A percentile compares a stretch with the other conserved stretches of the same genome.
Evolutionary conservation across 202 grass and related monocot species (phyloP).

Genomic region (Dendrocalamus latiflorus): DNA sequence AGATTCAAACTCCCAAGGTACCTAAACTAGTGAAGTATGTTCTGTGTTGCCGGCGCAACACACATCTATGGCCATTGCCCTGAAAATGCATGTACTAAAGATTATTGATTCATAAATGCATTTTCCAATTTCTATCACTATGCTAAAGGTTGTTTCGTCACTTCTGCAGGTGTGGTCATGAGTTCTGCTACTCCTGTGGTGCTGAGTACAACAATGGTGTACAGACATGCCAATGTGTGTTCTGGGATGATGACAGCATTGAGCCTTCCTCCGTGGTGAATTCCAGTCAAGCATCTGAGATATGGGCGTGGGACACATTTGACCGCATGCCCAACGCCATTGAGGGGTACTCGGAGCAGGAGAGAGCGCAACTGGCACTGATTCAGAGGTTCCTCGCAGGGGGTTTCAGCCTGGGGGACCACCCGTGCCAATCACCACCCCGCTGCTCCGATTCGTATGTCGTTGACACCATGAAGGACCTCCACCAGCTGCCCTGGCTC

Average conservation of each 20-base stretch:
- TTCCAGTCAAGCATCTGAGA: conserved; percentile 58
- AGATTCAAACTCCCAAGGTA: neutral
- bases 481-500: conserved; percentile 97
- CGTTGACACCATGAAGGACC: conserved; percentile 87
- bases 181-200: conserved; percentile 92
- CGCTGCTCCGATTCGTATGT: conserved; percentile 68
- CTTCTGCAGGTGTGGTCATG: conserved; percentile 83
- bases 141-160: conserved; percentile 17
- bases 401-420: conserved; percentile 78
- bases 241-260: conserved; percentile 54
- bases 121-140: neutral
- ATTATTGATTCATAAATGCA: neutral
- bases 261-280: conserved; percentile 20
- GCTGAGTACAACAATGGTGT: conserved; percentile 65
- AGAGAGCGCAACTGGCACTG: conserved; percentile 78
- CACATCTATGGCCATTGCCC: neutral
- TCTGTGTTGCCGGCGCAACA: neutral
- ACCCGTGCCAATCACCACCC: conserved; percentile 63
- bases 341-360: conserved; percentile 93
- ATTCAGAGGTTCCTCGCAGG: conserved; percentile 87
- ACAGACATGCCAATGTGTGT: conserved; percentile 82
- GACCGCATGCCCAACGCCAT: conserved; percentile 60
- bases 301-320: conserved; percentile 90
- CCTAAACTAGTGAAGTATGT: neutral
- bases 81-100: neutral